A percentile compares a stretch with the other conserved stretches of the same genome.
Evolutionary conservation across 1,284 basidiomycete genomes (phyloP).

Genomic region (Ganoderma meredithae): DNA sequence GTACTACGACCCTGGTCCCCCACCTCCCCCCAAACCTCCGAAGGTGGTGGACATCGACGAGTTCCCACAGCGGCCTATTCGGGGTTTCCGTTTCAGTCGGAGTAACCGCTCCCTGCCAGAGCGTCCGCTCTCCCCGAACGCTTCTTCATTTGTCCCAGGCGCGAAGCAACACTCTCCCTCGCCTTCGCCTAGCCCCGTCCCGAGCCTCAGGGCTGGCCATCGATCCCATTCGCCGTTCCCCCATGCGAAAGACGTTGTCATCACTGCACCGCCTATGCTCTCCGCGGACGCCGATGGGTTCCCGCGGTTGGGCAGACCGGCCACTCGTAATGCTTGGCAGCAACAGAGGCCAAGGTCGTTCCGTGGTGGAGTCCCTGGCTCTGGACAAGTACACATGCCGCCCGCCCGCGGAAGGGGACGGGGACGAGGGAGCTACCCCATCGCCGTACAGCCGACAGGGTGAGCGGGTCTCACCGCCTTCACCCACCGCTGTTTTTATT

Average conservation of each 20-base stretch:
- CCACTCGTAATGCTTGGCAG: conserved; percentile 13
- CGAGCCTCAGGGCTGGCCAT: conserved; percentile 4
- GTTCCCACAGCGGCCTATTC: conserved; percentile 4
- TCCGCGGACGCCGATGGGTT: conserved; percentile 26
- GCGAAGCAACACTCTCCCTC: conserved; percentile 25
- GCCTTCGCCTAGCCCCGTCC: conserved; percentile 24
- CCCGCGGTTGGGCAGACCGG: conserved; percentile 19
- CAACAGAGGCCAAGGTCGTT: conserved; percentile 16
- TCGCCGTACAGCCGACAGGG: conserved; percentile 12
- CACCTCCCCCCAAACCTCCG: conserved; percentile 50
- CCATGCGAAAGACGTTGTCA: conserved; percentile 3
- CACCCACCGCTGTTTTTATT: background rate
- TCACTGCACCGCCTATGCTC: conserved; percentile 10
- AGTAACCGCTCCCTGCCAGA: conserved; percentile 22
- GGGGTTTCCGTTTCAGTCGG: conserved; percentile 17
- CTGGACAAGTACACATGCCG: conserved; percentile 4
- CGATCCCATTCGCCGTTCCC: conserved; percentile 9
- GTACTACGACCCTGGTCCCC: conserved; percentile 73
- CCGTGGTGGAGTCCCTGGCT: conserved; percentile 9
- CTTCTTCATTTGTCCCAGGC: conserved; percentile 29
- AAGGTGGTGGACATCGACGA: conserved; percentile 19
- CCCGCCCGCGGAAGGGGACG: conserved; percentile 17
- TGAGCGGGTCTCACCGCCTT: background rate
- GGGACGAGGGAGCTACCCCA: conserved; percentile 14
- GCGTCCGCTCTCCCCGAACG: conserved; percentile 27